These are phyloP conservation scores for Podospora anserina DNA, from an alignment of 495 filamentous ascomycete genomes.

Conservation along the genomic window DNA sequence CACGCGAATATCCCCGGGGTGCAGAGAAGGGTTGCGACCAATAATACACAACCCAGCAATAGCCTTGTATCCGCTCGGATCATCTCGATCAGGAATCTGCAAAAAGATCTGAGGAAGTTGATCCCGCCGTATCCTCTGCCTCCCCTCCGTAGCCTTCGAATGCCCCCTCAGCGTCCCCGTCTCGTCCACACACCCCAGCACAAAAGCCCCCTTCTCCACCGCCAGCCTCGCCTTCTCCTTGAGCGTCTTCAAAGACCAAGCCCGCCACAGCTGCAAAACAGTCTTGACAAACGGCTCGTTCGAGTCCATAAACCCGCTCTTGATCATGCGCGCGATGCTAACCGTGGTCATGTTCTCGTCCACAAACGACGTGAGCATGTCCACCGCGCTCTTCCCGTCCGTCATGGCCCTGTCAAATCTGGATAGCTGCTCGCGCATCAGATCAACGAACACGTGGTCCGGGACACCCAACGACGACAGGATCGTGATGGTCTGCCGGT, in stretches of 20 bases:
- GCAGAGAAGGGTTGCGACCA: slow-evolving; percentile 89
- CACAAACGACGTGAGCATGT: slow-evolving; percentile 67
- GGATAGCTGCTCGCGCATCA: slow-evolving; percentile 61
- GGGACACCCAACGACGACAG: slow-evolving; percentile 73
- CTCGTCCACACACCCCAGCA: slow-evolving; percentile 90
- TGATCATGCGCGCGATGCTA: slow-evolving; percentile 67
- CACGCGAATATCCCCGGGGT: slow-evolving; percentile 88
- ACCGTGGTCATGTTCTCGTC: slow-evolving; percentile 83
- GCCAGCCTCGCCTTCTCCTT: slow-evolving; percentile 90
- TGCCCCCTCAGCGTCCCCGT: slow-evolving; percentile 71
- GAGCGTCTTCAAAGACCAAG: slow-evolving; percentile 78
- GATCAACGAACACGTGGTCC: slow-evolving; percentile 62
- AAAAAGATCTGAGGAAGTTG: slow-evolving; percentile 84
- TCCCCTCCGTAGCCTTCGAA: slow-evolving; percentile 21
- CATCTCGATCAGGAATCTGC: slow-evolving; percentile 60
- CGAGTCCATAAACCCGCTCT: slow-evolving; percentile 70
- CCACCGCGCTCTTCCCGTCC: slow-evolving; percentile 58
- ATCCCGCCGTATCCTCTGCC: slow-evolving; percentile 37
- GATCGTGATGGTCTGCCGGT: slow-evolving; percentile 84
- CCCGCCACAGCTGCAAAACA: slow-evolving; percentile 69
- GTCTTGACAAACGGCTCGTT: slow-evolving; percentile 79
- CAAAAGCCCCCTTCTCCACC: slow-evolving; percentile 77
- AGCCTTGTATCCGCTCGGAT: slow-evolving; percentile 53
- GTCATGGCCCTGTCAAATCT: slow-evolving; percentile 66
- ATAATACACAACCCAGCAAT: slow-evolving; percentile 79